Base-by-base conservation (phyloP, 2,329 filamentous ascomycete genomes). In the Cladophialophora psammophila region DNA sequence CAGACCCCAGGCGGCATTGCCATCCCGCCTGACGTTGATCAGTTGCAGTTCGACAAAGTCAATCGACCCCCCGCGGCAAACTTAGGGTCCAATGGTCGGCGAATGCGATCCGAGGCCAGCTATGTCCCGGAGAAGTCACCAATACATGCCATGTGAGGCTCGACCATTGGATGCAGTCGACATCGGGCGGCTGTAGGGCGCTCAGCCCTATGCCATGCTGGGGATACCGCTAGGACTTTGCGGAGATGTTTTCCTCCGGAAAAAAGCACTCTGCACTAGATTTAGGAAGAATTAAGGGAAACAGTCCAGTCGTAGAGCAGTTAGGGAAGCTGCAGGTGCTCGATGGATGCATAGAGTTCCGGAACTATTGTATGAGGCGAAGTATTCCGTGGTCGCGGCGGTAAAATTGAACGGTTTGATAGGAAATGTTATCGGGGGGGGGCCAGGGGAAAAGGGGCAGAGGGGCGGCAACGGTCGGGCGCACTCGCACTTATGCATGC, bases 401-500 rank as follows among this genome's bases (percentile, higher is more conserved):
- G 45, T 18, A 20, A 20, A 26, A 9, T 50, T 26, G 10, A 50
- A 50, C 26, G 2, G 18, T 12, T 12, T 50, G 18, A 26, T 50
- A 50, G 36, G 45, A n/a, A 12, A 20, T 18, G 26, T 5, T 20
- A 20, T 10, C n/a, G n/a, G 8, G 6, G 12, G 18, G 45, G 45
- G 45, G 20, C 20, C 18, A 50, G 45, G 45, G 10, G 45, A 26
- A 18, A 13, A 26, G 36, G 45, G 45, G 45, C 20, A 50, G 12
- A 13, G 34, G 59, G 59, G 45, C n/a, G 59, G 42, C 31, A 26
- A 59, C 42, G 31, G 59, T 18, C 36, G 34, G 42, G 55, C 18
- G 55, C 45, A 56, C 55, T 64, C 60, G 55, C 45, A 56, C 55
- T 64, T 60, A 59, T 35, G 48, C 42, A 55, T 60, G 45, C 45